Percentiles rank a stretch among this genome's conserved stretches.
Conservation (phyloP, 257 asterid species). For the Scutellaria galericulata region DNA sequence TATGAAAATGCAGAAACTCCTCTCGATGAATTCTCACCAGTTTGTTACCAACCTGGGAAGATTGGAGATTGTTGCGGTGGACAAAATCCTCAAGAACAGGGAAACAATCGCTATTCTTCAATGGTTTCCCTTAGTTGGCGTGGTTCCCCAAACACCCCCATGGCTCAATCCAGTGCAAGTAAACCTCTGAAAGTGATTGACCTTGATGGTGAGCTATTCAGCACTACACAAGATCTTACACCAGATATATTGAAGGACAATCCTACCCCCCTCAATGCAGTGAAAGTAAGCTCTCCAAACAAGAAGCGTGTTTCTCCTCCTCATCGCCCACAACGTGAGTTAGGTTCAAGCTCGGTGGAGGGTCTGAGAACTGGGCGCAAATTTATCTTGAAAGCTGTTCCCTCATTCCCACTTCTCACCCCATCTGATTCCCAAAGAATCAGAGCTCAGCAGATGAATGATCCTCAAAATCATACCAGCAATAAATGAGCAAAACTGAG, state of each 20-base stretch:
- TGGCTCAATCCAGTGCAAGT: slow-evolving; percentile 44
- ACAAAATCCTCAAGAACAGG: slow-evolving; percentile 44
- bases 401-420: slow-evolving; percentile 62
- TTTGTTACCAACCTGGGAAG: slow-evolving; percentile 40
- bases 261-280: slow-evolving; percentile 48
- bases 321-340: slow-evolving; percentile 38
- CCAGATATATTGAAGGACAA: slow-evolving; percentile 64
- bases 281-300: slow-evolving; percentile 72
- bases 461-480: slow-evolving; percentile 42
- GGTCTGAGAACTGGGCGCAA: slow-evolving; percentile 62
- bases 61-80: slow-evolving; percentile 18
- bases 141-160: slow-evolving; percentile 54
- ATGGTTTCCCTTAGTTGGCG: slow-evolving; percentile 47
- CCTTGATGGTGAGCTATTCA: slow-evolving; percentile 39
- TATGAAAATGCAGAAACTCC: slow-evolving; percentile 39
- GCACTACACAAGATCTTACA: slow-evolving; percentile 55
- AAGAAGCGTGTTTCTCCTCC: slow-evolving; percentile 87
- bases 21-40: slow-evolving; percentile 40
- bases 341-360: slow-evolving; percentile 49
- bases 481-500: slow-evolving; percentile 39
- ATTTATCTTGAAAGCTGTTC: slow-evolving; percentile 65
- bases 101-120: slow-evolving; percentile 42
- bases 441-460: slow-evolving; percentile 28
- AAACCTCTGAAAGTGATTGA: slow-evolving; percentile 42
- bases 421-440: slow-evolving; percentile 52